Conservation (phyloP, 208 protist species). For the Naegleria gruberi region DNA sequence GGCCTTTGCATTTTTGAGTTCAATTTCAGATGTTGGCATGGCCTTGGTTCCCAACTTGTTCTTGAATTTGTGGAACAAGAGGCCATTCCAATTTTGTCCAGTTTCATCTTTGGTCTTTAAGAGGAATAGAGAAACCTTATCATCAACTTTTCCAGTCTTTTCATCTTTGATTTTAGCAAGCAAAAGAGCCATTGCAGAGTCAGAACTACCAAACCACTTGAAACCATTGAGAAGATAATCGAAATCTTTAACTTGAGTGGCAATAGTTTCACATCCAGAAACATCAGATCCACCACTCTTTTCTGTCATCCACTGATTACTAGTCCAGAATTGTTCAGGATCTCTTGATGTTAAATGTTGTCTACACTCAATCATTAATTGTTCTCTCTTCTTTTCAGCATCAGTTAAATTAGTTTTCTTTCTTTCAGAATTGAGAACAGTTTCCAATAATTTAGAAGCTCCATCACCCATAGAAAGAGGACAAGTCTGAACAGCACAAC, state of each 20-base stretch:
- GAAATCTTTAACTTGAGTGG: not conserved
- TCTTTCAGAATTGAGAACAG: not conserved
- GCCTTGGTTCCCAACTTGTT: slow-evolving; percentile 42
- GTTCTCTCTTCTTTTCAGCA: not conserved
- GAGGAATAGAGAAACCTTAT: slow-evolving; percentile 31
- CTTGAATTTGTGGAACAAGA: slow-evolving; percentile 35
- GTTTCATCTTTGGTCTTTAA: slow-evolving; percentile 28
- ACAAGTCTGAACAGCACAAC: slow-evolving; percentile 28
- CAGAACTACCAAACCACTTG: slow-evolving; percentile 40
- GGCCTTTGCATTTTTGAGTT: slow-evolving; percentile 20
- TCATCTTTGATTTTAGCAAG: slow-evolving; percentile 30
- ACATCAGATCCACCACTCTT: slow-evolving; percentile 39
- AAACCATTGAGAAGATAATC: slow-evolving; percentile 24
- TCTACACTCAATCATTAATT: not conserved
- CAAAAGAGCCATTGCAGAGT: slow-evolving; percentile 22
- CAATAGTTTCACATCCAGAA: slow-evolving; percentile 15
- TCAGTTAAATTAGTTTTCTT: not conserved
- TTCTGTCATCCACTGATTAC: slow-evolving; percentile 44
- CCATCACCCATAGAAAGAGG: slow-evolving; percentile 44
- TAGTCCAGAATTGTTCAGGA: slow-evolving; percentile 37
- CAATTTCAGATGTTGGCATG: slow-evolving; percentile 36
- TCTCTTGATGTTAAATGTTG: slow-evolving; percentile 29
- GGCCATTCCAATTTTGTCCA: slow-evolving; percentile 27
- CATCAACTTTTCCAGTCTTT: not conserved
- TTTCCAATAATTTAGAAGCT: slow-evolving; percentile 30